Evolutionary conservation across 129 eudicot species (phyloP).

Genomic region (Helianthus annuus): HanXRQr2.0-SUNRISE NC_035440.2:117463219-117463718

Average conservation of each 20-base stretch:
- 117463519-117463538: conserved; percentile 89
- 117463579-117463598: conserved; percentile 91
- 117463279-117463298: too few species aligned
- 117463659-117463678: too few species aligned
- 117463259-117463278: too few species aligned
- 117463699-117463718: too few species aligned
- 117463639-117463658: too few species aligned
- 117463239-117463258: too few species aligned
- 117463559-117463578: conserved; percentile 80
- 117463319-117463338: background rate
- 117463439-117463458: conserved; percentile 1
- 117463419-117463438: background rate
- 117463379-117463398: too few species aligned
- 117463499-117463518: conserved; percentile 87
- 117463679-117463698: too few species aligned
- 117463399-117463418: background rate
- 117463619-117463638: background rate
- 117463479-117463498: conserved; percentile 78
- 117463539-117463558: conserved; percentile 74
- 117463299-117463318: background rate
- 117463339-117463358: conserved; percentile 17
- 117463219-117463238: too few species aligned
- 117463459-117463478: conserved; percentile 40
- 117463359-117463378: conserved; percentile 10
- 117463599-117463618: conserved; percentile 93